Base-by-base conservation (phyloP, 140 eudicot species). In the Anethum foeniculum region DNA sequence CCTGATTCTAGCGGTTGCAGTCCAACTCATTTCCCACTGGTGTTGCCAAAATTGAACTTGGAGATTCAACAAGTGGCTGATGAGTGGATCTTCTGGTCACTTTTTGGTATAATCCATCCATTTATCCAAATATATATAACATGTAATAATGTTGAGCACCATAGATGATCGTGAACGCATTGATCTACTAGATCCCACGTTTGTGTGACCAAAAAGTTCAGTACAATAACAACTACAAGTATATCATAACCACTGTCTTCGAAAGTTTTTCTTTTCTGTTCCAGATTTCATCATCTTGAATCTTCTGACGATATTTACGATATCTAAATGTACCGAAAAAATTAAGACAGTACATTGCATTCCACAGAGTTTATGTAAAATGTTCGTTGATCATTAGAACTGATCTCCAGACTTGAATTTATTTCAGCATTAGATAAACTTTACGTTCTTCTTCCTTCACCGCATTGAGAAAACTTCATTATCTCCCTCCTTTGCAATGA, bases 111-210 rank as follows among this genome's bases (percentile, higher is more conserved):
- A 27, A 3, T 25, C 36, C 71, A 62, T 25, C 19, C 13, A 62
- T 25, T 32, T 30, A 62, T 60, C 34, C 71, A 60, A 8, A 25
- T n/a, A 10, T n/a, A 58, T 58, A 60, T 23, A 60, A 21, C 7
- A 56, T 56, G 65, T 56, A 56, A 60, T 60, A 60, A 60, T 60
- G 69, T n/a, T n/a, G 69, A 60, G 69, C 69, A 60, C 34, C 16
- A n/a, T 2, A 9, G 32, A 60, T 25, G 69, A 60, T n/a, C 34
- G 69, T 0, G 69, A 60, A 58, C 14, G 67, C 25, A 21, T 25
- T 6, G 4, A 0, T 60, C 69, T 9, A 60, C 69, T 60, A 25
- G 69, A 60, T 60, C 69, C 69, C 69, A 23, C 65, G 65, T 56
- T 21, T n/a, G 65, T 18, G 65, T 56, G 65, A 56, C 65, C 23